Base-by-base conservation (phyloP, 1,284 basidiomycete species). In the Gastroboletus turbinatus region DNA sequence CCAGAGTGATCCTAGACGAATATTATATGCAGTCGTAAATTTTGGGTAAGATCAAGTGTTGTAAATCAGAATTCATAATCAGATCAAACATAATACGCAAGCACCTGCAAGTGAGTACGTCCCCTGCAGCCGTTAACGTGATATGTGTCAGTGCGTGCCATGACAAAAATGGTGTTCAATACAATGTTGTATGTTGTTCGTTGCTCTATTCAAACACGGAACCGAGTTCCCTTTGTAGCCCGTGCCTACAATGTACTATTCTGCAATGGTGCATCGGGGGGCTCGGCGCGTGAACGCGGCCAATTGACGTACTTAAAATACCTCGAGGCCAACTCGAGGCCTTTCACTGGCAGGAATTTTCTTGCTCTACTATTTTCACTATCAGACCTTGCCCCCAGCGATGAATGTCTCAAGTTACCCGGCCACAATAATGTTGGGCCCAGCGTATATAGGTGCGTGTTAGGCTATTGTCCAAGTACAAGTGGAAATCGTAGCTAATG, bases 1-100 rank as follows among this genome's bases (percentile, higher is more conserved):
- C 78, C 16, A 68, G 57, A 21, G 68, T 73, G 21, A 46, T 52
- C 13, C 61, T 73, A 5, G 58, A 70, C 25, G 53, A 60, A 16
- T 8, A 53, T 32, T 71, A 60, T 44, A 7, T 42, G 32, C 63
- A 64, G 50, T 39, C 6, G 17, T n/a, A 14, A 23, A 35, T 6
- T 38, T 27, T 7, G 17, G 21, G 21, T 49, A 27, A 14, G 46
- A 39, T 33, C 10, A 4, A 25, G 17, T 43, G 19, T 17, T 33
- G 32, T 40, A n/a, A 16, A 30, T 19, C 8, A 13, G 7, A 33
- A 4, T 19, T 25, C 23, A n/a, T 5, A 19, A 35, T 21, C n/a
- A 16, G 14, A 30, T 23, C 48, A 23, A 23, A 33, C 0, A 16
- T 17, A 13, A 16, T 17, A 13, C 8, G n/a, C 46, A 40, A n/a